Evolutionary conservation across 2,329 filamentous ascomycete genomes (phyloP), one percentile per base, ranked within the genome.

Genomic region (Botryotinia convoluta): DNA sequence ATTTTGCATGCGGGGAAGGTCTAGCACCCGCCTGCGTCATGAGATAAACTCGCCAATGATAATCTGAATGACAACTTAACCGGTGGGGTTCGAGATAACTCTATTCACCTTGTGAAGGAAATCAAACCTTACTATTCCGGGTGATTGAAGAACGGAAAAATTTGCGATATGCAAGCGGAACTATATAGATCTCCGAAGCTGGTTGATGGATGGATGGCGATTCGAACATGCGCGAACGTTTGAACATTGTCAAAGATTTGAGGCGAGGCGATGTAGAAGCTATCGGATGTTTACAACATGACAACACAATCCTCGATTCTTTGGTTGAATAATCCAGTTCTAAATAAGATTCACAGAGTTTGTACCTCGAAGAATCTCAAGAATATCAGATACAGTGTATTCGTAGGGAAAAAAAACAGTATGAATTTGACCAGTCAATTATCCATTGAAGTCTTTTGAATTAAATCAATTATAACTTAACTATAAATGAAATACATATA

Each of bases 1-100:
- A 45, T 59, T 60, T 42, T 68, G 22, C 26, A 26, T 68, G 70
- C 70, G 70, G 70, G 70, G 62, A 72, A 68, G 62, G 37, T 72
- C 62, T 29, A 48, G n/a, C 45, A 71, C n/a, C 48, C 61, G 61
- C 35, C 29, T 26, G 44, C 35, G 39, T 51, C 35, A 20, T 32
- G 39, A 44, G 37, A 44, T 14, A 45, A 45, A 65, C 42, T 64
- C 70, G 64, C 70, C 61, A 67, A 72, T 72, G 29, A 35, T 26
- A 37, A 35, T 64, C 6, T 26, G 61, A 42, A 10, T 35, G 42
- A 32, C 45, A 37, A 42, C 45, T 67, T 72, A 67, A 26, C 61
- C 35, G n/a, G 70, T 45, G 61, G 70, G 62, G 61, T 22, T 39
- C 26, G 35, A 16, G 44, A 26, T 51, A 35, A 29, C n/a, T 44